Evolutionary conservation across 768 basidiomycete genomes (phyloP), one percentile per base, ranked within the genome.

Genomic region (Serendipita sp.): DNA sequence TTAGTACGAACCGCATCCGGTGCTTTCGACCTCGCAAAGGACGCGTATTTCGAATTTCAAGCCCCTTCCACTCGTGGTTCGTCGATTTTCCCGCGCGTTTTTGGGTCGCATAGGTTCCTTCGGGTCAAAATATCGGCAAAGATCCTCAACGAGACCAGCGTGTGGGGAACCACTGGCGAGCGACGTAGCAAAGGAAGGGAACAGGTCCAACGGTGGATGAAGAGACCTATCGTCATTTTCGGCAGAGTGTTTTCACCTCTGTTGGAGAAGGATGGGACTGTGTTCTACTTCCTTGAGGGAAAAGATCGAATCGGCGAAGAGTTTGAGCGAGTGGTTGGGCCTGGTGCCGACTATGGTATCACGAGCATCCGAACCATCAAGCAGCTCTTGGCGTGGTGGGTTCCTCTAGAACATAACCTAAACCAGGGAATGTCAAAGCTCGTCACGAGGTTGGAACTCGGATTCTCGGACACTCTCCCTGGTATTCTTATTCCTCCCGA

Each of bases 391-490:
- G 33, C n/a, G 27, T 60, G 55, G 55, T 60, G 55, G 55, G 55
- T 31, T 60, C 55, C 55, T 5, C 29, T 60, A 8, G 33, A 31
- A n/a, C 33, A 60, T 60, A 60, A 60, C n/a, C 27, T 11, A 10
- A 60, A 33, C 4, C 55, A 60, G 34, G 55, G 34, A 2, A 33
- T 60, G 29, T 4, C 27, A 10, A 60, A 60, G 34, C 55, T 60
- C 16, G 27, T n/a, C 13, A 60, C 55, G 4, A 23, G 55, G 10
- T 36, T 60, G 8, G 55, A 60, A n/a, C 55, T 60, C 33, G 55
- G 55, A n/a, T 37, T 60, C n/a, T 60, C 55, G 16, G 55, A 60
- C 36, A 60, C 55, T 4, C 55, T 60, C 34, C 55, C 55, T 60
- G 55, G 55, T 8, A n/a, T 60, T 23, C 36, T 60, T 37, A 27